phyloP scores from a whole-genome alignment of 257 asterid genomes.

The Striga asiatica region DNA sequence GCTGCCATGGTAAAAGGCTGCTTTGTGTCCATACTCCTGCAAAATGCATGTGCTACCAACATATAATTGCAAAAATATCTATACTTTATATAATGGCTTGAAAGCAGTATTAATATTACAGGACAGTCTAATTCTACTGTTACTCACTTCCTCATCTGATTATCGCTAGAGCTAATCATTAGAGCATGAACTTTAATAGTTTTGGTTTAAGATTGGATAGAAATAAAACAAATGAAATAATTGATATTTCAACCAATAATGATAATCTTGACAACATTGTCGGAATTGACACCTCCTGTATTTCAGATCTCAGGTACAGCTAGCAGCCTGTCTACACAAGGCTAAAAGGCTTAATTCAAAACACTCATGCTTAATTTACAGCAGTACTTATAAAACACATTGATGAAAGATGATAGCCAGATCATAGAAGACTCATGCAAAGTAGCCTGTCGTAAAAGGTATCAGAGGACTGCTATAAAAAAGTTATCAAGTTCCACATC shows the following conservation, averaged over 20 bases:
- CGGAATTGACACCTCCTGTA: not conserved
- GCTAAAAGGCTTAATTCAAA: not conserved
- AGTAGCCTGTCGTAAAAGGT: too few relatives aligned
- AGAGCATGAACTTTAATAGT: not conserved
- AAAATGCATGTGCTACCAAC: slow-evolving; percentile 12
- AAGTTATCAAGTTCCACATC: too few relatives aligned
- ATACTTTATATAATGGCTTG: not conserved
- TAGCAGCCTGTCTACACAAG: not conserved
- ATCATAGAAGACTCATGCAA: too few relatives aligned
- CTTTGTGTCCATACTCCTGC: slow-evolving; percentile 78
- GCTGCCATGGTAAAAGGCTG: slow-evolving; percentile 93
- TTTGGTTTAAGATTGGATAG: not conserved
- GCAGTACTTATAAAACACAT: too few relatives aligned
- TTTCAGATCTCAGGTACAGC: not conserved
- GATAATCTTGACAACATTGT: not conserved
- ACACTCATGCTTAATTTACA: too few relatives aligned
- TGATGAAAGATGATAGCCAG: too few relatives aligned
- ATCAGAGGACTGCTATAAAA: too few relatives aligned
- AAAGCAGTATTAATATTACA: not conserved
- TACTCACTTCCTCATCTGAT: not conserved
- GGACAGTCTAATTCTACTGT: not conserved
- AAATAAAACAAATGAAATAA: not conserved
- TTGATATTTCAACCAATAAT: not conserved
- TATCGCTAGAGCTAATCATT: not conserved
- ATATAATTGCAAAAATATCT: slow-evolving; percentile 18